Percentiles rank a stretch among this genome's conserved stretches.
phyloP scores from a whole-genome alignment of 148 eudicot species.

The Vaccinium vitisidaea region DNA sequence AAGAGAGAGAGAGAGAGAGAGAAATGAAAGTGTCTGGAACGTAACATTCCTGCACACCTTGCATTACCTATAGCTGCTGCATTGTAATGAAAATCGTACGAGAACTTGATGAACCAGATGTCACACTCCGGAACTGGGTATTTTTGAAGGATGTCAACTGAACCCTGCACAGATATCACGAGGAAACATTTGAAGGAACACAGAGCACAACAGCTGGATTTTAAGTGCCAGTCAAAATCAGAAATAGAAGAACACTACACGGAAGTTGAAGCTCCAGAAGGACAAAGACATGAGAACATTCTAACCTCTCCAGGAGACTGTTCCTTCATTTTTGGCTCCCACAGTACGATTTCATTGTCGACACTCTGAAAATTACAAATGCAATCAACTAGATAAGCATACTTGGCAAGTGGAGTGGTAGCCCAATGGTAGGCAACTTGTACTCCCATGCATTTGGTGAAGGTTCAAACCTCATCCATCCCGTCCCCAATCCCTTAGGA shows the following conservation, averaged over 20 bases:
- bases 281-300: slow-evolving; percentile 8
- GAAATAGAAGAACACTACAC: neutral
- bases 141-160: slow-evolving; percentile 89
- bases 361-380: slow-evolving; percentile 61
- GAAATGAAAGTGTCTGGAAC: neutral
- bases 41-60: neutral
- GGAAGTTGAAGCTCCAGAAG: neutral
- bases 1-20: too few species aligned
- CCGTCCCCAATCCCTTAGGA: too few species aligned
- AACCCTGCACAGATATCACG: slow-evolving; percentile 46
- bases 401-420: neutral
- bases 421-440: too few species aligned
- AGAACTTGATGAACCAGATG: slow-evolving; percentile 98
- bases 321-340: slow-evolving; percentile 98
- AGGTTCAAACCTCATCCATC: too few species aligned
- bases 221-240: neutral
- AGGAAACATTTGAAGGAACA: slow-evolving; percentile 4
- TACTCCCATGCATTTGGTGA: too few species aligned
- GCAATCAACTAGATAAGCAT: slow-evolving; percentile 10
- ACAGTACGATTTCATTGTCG: slow-evolving; percentile 88
- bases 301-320: slow-evolving; percentile 99
- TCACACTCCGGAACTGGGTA: slow-evolving; percentile 96
- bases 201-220: neutral
- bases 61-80: slow-evolving; percentile 78
- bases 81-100: slow-evolving; percentile 82